Evolutionary conservation across 345 rosid species (phyloP), one percentile per base, ranked within the genome.

Genomic region (Salix dunnii): DNA sequence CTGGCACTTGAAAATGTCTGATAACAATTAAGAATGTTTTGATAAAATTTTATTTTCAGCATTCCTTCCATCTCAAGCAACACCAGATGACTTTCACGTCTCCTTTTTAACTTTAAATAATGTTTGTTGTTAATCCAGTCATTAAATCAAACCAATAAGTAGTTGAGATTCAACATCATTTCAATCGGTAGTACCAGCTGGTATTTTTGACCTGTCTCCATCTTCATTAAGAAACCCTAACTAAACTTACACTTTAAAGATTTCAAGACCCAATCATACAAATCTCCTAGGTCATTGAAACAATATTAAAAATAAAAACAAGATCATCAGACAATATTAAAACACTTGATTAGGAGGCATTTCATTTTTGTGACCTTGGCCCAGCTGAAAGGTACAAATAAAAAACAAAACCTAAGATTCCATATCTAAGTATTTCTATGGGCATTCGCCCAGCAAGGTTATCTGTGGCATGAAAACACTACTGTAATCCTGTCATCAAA

Each of bases 131-230:
- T 12, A 36, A 33, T 55, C 31, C 46, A 7, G 46, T 33, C 35
- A 6, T 5, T 35, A 43, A 16, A 72, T 17, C 31, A 25, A 23
- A 36, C 49, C n/a, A 60, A 36, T 6, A 35, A 23, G 7, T 23
- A 0, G 65, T 55, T 23, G 25, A 21, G 17, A 27, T 35, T 35
- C 1, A 5, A 11, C 25, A 14, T n/a, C 3, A 25, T 55, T 14
- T 16, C 16, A 21, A 55, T 16, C 14, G 23, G 6, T 3, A 9
- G 21, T 16, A 25, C 28, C 53, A 73, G 68, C 68, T 5, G 55
- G 62, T 73, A 3, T 73, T 73, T 73, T 73, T 61, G 33, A 60
- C 68, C 55, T 27, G 53, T 73, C 67, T 61, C 53, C 33, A 25
- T 17, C 51, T 61, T 2, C 27, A 38, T 60, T 36, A 28, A 1